Evolutionary conservation across 257 asterid species (phyloP), one percentile per base, ranked within the genome.

Genomic region (Gynochthodes officinalis): DNA sequence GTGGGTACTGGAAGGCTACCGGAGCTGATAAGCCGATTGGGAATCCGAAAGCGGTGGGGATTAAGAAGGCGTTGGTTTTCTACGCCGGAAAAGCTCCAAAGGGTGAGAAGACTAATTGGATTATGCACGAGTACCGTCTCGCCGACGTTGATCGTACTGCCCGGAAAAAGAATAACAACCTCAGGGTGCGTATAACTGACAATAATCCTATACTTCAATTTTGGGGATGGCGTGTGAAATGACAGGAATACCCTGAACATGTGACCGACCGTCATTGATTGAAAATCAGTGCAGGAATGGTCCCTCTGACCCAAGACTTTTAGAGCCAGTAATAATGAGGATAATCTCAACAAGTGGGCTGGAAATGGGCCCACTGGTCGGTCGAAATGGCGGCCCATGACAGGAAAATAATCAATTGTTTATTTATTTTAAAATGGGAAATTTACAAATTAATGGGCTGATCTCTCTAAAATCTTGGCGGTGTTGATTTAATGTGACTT

Each of bases 1-100:
- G 83, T 9, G 98, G 98, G 46, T 92, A 92, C 48, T 92, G 98
- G 98, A 92, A 92, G 82, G 98, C 98, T 0, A 92, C 98, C 62
- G 98, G 98, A 0, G 98, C 93, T 0, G 98, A 92, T 79, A 92
- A 92, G 82, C 90, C 95, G 61, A 89, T 92, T 70, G 92, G 96
- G 0, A 70, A 75, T 1, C 96, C 97, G 58, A 90, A 85, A 28
- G 69, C 97, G 11, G 79, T 92, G 5, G 98, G 96, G 0, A 92
- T 92, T 1, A 92, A 89, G 76, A 88, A 92, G 77, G 96, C 98
- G 6, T 35, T 92, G 82, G 98, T 92, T 33, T 92, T 92, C 30
- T 92, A 92, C 74, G 78, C 98, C 70, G 98, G 98, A 21, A 92
- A 92, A 75, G 97, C 98, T 13, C 95, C 97, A 7, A 84, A 72